Evolutionary conservation across 306 rosid species (phyloP).

Genomic region (Echinosophora koreensis): DNA sequence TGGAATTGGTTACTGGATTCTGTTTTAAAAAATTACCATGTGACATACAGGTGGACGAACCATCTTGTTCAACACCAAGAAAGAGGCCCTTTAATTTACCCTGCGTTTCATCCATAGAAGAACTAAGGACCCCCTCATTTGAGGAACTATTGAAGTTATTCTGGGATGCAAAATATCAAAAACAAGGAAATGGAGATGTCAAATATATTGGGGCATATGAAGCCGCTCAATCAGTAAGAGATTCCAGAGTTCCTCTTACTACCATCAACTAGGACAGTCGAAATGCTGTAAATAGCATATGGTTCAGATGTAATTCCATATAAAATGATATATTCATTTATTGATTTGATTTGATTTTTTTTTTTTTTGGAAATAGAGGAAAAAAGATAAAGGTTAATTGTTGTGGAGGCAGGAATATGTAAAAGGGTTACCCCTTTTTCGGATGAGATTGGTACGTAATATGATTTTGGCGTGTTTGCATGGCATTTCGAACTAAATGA

Average conservation of each 20-base stretch:
- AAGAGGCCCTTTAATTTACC: conserved; percentile 91
- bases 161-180: conserved; percentile 84
- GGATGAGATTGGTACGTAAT: conserved; percentile 38
- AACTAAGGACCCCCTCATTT: conserved; percentile 89
- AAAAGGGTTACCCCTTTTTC: conserved; percentile 17
- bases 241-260: conserved; percentile 96
- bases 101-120: conserved; percentile 83
- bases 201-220: conserved; percentile 77
- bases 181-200: conserved; percentile 86
- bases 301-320: conserved; percentile 54
- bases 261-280: conserved; percentile 77
- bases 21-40: conserved; percentile 15
- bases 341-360: not conserved
- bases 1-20: not conserved
- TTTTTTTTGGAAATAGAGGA: conserved; percentile 28
- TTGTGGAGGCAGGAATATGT: conserved; percentile 42
- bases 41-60: conserved; percentile 81
- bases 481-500: conserved; percentile 7
- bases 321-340: conserved; percentile 57
- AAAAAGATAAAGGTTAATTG: not conserved
- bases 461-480: conserved; percentile 45
- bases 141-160: conserved; percentile 86
- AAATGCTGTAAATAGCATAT: conserved; percentile 73
- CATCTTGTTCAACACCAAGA: conserved; percentile 98
- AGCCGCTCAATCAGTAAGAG: conserved; percentile 87